Conservation (phyloP, 2,329 filamentous ascomycete species). For the Aspergillus uvarum region DNA sequence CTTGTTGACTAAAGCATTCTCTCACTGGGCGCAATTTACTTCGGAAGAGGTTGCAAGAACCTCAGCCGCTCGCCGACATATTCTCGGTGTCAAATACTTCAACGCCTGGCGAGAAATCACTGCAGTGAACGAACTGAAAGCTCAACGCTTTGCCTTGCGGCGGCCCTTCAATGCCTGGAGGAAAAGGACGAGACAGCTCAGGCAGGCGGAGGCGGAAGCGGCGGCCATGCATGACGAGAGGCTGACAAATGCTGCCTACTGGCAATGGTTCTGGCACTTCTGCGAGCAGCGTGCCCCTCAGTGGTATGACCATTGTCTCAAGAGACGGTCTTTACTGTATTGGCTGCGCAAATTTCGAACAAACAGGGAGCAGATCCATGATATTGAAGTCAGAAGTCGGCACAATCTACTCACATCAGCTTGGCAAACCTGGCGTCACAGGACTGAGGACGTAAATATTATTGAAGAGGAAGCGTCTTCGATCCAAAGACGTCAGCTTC, state of each 20-base stretch:
- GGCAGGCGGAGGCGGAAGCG: conserved; percentile 36
- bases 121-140: conserved; percentile 57
- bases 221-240: conserved; percentile 29
- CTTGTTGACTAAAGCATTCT: conserved; percentile 63
- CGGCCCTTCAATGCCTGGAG: conserved; percentile 59
- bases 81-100: conserved; percentile 68
- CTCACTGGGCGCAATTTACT: conserved; percentile 67
- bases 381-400: conserved; percentile 36
- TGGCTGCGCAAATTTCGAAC: conserved; percentile 44
- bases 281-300: conserved; percentile 46
- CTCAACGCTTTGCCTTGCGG: conserved; percentile 51
- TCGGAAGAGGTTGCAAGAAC: conserved; percentile 66
- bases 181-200: conserved; percentile 40
- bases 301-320: conserved; percentile 43
- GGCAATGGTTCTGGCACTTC: conserved; percentile 48
- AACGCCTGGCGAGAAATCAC: conserved; percentile 68
- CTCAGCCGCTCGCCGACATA: conserved; percentile 66
- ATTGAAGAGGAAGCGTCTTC: conserved; percentile 33
- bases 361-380: conserved; percentile 40
- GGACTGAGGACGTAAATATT: conserved; percentile 27
- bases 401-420: conserved; percentile 28
- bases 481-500: conserved; percentile 33
- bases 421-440: conserved; percentile 38
- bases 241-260: conserved; percentile 37
- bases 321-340: conserved; percentile 41